Evolutionary conservation across 2,329 filamentous ascomycete genomes (phyloP).

Genomic region (Tolypocladium cylindrosporum): DNA sequence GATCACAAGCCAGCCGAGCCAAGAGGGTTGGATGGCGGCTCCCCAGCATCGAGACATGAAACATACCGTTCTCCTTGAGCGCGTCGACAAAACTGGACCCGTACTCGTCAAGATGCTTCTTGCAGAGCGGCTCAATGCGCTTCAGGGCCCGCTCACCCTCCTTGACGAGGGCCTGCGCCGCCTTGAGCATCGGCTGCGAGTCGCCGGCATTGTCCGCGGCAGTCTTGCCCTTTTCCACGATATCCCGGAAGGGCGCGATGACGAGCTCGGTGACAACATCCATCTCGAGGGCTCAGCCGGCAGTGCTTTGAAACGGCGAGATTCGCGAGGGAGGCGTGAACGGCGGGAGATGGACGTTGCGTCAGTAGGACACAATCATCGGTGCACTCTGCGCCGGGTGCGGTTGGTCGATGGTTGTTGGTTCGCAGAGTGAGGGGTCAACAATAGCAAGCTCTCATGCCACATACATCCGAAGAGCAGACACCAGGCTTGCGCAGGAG

Average conservation of each 20-base stretch:
- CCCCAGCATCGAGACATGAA: neutral
- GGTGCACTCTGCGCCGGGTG: neutral
- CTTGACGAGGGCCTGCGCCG: slow-evolving; percentile 35
- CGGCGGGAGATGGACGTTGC: neutral
- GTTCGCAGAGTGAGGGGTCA: neutral
- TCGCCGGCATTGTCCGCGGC: slow-evolving; percentile 38
- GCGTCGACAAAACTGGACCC: slow-evolving; percentile 38
- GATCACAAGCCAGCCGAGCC: neutral
- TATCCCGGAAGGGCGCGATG: slow-evolving; percentile 39
- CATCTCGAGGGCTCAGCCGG: slow-evolving; percentile 15
- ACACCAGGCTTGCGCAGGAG: neutral
- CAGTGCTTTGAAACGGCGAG: neutral
- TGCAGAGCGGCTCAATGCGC: slow-evolving; percentile 40
- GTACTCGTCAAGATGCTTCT: slow-evolving; percentile 37
- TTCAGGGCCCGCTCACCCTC: slow-evolving; percentile 40
- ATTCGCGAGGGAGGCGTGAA: neutral
- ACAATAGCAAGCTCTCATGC: neutral
- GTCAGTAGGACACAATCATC: neutral
- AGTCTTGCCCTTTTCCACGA: slow-evolving; percentile 38
- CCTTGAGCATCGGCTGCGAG: slow-evolving; percentile 36
- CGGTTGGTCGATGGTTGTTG: neutral
- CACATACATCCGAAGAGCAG: neutral
- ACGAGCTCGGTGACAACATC: slow-evolving; percentile 33
- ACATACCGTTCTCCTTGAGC: slow-evolving; percentile 43
- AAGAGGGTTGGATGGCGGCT: neutral